These are phyloP conservation scores for Coelastrella sp. DNA, from an alignment of 139 green algal species.

Conservation along the genomic window DNA sequence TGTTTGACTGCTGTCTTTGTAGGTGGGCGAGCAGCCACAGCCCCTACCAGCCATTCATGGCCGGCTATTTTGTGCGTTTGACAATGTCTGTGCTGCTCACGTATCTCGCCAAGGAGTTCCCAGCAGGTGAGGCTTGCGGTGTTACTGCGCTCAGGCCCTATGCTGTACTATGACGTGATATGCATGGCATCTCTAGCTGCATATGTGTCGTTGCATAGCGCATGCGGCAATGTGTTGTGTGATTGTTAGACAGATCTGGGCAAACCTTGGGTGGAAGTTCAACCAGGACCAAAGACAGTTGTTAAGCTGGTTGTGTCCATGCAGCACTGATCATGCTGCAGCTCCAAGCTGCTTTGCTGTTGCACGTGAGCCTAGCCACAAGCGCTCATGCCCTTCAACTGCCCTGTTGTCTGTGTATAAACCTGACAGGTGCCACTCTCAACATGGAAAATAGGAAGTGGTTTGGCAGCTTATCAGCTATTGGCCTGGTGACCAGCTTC, in stretches of 20 bases:
- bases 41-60: constrained; percentile 81
- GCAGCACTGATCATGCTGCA: neutral
- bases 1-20: neutral
- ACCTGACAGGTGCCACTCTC: constrained; percentile 40
- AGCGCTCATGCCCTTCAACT: neutral
- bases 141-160: neutral
- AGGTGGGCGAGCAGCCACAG: constrained; percentile 61
- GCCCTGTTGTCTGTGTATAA: too few species aligned
- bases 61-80: constrained; percentile 68
- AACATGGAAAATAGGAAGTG: constrained; percentile 57
- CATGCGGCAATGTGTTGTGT: too few species aligned
- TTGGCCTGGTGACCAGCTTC: constrained; percentile 81
- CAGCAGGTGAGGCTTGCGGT: constrained; percentile 35
- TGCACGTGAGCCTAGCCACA: neutral
- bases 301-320: neutral
- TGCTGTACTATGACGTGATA: neutral
- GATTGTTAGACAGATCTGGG: too few species aligned
- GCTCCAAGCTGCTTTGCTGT: neutral
- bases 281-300: neutral
- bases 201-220: too few species aligned
- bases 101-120: constrained; percentile 43
- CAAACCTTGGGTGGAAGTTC: too few species aligned
- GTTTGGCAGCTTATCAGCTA: constrained; percentile 70
- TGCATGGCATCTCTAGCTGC: too few species aligned
- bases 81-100: constrained; percentile 45